Evolutionary conservation across 345 rosid genomes (phyloP), one percentile per base, ranked within the genome.

Genomic region (Pelargonium nanum): DNA sequence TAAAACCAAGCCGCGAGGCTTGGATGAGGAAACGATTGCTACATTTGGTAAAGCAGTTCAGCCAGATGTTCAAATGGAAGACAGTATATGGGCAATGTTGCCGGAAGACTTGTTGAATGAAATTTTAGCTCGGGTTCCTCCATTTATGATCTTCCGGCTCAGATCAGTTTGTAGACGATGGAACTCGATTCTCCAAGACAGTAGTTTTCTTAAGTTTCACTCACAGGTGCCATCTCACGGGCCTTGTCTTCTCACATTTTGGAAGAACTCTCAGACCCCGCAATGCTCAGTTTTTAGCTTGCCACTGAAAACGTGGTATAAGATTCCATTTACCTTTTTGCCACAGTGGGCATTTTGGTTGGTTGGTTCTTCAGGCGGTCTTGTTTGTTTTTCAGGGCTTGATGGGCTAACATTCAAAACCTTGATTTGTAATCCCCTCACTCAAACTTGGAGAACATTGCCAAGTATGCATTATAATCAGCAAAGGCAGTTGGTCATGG

Each of bases 321-420:
- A 89, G 66, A 78, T 92, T 58, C 98, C 98, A 1, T 85, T 92
- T 71, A 63, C 68, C 54, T 92, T 92, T 76, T 77, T 92, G 74
- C 98, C 95, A 21, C 81, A 76, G n/a, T 92, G 98, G 96, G 95
- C 95, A 0, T 77, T 83, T 72, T 92, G 98, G 96, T 67, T 88
- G 78, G 88, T 89, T 52, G 95, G 96, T 61, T 92, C 98, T 60
- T 86, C 96, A 1, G 84, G 93, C 19, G 96, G 95, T 24, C 84
- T 88, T 25, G 95, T 91, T 59, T 88, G 98, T 72, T 88, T 91
- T 71, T 88, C 98, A 57, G 98, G 98, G 32, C 87, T 86, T 1
- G 98, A 91, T 67, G 95, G 89, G 23, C 32, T 86, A 66, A 82
- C 82, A 65, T 91, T 88, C 80, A 88, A 70, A 69, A 85, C 87